These are phyloP conservation scores for Clavispora carvajalis DNA, from an alignment of 805 yeast species.

Conservation along the genomic window DNA sequence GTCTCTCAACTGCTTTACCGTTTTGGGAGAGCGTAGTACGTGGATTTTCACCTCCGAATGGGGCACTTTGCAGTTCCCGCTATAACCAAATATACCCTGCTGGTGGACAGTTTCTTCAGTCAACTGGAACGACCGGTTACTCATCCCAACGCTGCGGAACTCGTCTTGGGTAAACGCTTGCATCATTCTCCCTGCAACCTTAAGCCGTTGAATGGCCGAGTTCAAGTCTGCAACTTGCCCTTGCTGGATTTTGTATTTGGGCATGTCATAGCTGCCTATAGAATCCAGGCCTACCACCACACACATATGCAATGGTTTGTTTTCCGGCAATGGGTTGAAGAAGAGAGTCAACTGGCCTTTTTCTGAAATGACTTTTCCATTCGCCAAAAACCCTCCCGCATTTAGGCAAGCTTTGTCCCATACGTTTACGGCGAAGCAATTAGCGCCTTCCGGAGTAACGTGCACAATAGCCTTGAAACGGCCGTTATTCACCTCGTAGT, in stretches of 20 bases:
- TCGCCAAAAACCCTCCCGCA: slow-evolving; percentile 29
- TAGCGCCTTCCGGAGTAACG: slow-evolving; percentile 59
- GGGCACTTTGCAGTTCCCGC: slow-evolving; percentile 46
- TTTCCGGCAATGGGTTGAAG: slow-evolving; percentile 48
- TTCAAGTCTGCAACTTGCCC: slow-evolving; percentile 64
- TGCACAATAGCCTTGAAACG: slow-evolving; percentile 73
- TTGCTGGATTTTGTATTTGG: slow-evolving; percentile 38
- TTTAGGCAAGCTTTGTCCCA: slow-evolving; percentile 21
- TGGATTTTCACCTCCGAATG: slow-evolving; percentile 72
- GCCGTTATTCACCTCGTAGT: slow-evolving; percentile 63
- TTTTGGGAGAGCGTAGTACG: slow-evolving; percentile 58
- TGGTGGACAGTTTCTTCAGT: slow-evolving; percentile 45
- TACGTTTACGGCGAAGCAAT: slow-evolving; percentile 49
- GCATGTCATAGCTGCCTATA: slow-evolving; percentile 64
- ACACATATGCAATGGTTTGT: slow-evolving; percentile 80
- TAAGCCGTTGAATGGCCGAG: slow-evolving; percentile 66
- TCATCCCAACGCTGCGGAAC: slow-evolving; percentile 73
- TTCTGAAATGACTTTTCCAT: slow-evolving; percentile 17
- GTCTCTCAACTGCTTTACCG: slow-evolving; percentile 68
- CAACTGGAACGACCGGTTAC: slow-evolving; percentile 71
- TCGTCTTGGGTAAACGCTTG: slow-evolving; percentile 90
- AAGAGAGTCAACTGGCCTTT: slow-evolving; percentile 17
- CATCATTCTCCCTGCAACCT: slow-evolving; percentile 83
- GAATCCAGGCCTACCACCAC: slow-evolving; percentile 75
- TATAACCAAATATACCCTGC: slow-evolving; percentile 31